Evolutionary conservation across 2,329 filamentous ascomycete genomes (phyloP).

Genomic region (Neophaeococcomyces aloes): DNA sequence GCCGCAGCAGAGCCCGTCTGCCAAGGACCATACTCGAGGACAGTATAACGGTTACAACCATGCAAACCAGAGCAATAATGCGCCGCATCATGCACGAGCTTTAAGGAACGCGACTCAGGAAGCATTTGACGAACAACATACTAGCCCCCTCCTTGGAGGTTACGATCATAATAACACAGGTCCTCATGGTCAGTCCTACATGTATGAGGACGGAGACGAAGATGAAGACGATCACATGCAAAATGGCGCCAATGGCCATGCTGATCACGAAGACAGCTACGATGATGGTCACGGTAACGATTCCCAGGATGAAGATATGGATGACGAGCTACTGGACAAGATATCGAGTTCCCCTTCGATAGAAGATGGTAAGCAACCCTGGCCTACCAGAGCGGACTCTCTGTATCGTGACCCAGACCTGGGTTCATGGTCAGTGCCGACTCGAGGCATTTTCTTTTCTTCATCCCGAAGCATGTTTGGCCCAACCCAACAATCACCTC

Average conservation of each 20-base stretch:
- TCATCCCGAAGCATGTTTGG: slow-evolving; percentile 26
- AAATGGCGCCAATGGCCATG: slow-evolving; percentile 13
- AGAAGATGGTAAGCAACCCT: slow-evolving; percentile 75
- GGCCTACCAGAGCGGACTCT: slow-evolving; percentile 35
- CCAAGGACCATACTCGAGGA: slow-evolving; percentile 62
- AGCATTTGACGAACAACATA: slow-evolving; percentile 58
- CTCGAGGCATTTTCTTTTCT: slow-evolving; percentile 21
- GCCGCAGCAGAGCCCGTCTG: slow-evolving; percentile 68
- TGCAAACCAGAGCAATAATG: slow-evolving; percentile 41
- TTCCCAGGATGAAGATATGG: slow-evolving; percentile 60
- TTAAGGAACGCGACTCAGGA: slow-evolving; percentile 72
- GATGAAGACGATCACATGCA: slow-evolving; percentile 41
- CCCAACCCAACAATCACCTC: slow-evolving; percentile 26
- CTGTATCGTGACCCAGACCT: slow-evolving; percentile 24
- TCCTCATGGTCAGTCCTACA: slow-evolving; percentile 18
- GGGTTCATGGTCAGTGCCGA: slow-evolving; percentile 18
- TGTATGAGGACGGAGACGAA: slow-evolving; percentile 43
- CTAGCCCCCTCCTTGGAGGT: slow-evolving; percentile 49
- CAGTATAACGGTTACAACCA: slow-evolving; percentile 41
- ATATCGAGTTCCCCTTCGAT: slow-evolving; percentile 98
- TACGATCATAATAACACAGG: slow-evolving; percentile 19
- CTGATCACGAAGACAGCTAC: slow-evolving; percentile 21
- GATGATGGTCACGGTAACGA: slow-evolving; percentile 49
- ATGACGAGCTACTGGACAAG: slow-evolving; percentile 95
- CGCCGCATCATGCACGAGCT: slow-evolving; percentile 76